Base-by-base conservation (phyloP, 2,329 filamentous ascomycete genomes). In the Hymenoscyphus fraxineus region DNA sequence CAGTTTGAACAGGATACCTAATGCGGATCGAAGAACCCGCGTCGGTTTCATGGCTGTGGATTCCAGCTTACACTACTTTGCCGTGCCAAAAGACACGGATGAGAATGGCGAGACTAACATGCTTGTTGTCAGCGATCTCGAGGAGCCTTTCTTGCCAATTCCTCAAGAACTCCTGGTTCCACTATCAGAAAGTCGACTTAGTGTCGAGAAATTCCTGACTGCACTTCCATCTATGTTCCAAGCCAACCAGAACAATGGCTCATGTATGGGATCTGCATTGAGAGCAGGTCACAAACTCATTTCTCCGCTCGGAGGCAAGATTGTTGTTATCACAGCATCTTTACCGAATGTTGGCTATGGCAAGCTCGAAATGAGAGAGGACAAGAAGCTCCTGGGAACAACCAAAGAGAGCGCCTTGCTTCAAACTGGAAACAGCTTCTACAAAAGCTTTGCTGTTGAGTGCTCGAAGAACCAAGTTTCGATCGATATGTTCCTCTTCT, bases 391-490 rank as follows among this genome's bases (percentile, higher is more conserved):
- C 16, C 82, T 99, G 31, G 95, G 95, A 41, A 99, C 95, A 1
- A 93, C 89, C 70, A 97, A 97, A 78, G 95, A 99, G 77, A 92
- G 86, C 69, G 82, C 85, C 67, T 83, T 99, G 39, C 81, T 99
- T 61, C 94, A 98, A 77, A 97, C 95, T 0, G 91, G 87, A 51
- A 97, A 93, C 80, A 93, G 91, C 74, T 99, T 98, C 79, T 99
- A 98, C 84, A 99, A 99, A 83, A 96, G 92, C 73, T 99, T 99
- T 74, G 95, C 95, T 0, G 95, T 99, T 2, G 95, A 99, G 76
- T 99, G 95, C 78, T 97, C 93, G 44, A 99, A 99, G 82, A 96
- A 96, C 71, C 95, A 99, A 78, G 95, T 99, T 35, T 98, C 93
- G 0, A 93, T 99, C 70, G 93, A 97, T 77, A 97, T 97, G 93